phyloP scores from a whole-genome alignment of 129 eudicot genomes.

The Pseudognaphalium luteoalbum region DNA sequence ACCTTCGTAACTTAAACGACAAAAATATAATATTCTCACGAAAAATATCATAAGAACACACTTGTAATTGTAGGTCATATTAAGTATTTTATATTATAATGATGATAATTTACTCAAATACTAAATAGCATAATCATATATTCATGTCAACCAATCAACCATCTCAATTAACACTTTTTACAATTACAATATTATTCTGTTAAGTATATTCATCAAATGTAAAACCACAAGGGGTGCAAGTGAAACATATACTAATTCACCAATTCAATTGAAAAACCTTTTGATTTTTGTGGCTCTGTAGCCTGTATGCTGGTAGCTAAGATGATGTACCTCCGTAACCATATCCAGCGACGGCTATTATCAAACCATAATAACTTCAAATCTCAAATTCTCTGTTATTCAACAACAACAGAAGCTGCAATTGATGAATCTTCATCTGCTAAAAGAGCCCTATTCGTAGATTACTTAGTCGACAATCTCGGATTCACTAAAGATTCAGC shows the following conservation, averaged over 20 bases:
- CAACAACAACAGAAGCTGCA: conserved; percentile 17
- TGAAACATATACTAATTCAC: conserved; percentile 7
- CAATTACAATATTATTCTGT: no score
- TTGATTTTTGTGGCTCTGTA: background rate
- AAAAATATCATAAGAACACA: no score
- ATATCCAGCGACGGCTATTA: conserved; percentile 16
- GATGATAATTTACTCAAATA: no score
- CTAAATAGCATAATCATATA: no score
- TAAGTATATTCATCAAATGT: no score
- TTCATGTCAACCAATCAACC: no score
- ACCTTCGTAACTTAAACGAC: no score
- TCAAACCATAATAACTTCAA: background rate
- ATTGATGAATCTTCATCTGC: conserved; percentile 6
- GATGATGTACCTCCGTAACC: conserved; percentile 22
- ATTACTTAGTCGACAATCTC: conserved; percentile 36
- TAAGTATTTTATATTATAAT: no score
- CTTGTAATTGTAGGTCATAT: no score
- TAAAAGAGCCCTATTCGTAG: conserved; percentile 10
- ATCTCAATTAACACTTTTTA: no score
- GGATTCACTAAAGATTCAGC: conserved; percentile 45
- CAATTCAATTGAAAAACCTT: background rate
- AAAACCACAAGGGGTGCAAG: background rate
- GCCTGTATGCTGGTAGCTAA: background rate
- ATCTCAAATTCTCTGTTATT: conserved; percentile 10
- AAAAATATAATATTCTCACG: no score